Conservation (phyloP, 371 early-diverging fungal genomes). For the Batrachochytrium dendrobatidis region DNA sequence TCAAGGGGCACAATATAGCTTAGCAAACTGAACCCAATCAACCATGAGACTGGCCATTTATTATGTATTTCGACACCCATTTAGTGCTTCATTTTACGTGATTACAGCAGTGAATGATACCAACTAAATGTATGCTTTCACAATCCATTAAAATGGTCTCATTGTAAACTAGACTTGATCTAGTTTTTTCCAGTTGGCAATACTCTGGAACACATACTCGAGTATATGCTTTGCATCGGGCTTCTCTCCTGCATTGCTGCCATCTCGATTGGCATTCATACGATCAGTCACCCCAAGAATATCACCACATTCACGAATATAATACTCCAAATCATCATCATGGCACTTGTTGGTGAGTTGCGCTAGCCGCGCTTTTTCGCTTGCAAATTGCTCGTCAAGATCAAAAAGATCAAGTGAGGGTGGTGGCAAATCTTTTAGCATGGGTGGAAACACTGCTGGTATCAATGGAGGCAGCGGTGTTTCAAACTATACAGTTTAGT, state of each 20-base stretch:
- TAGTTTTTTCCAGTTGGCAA: conserved; percentile 44
- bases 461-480: conserved; percentile 48
- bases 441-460: conserved; percentile 50
- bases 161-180: too few species aligned
- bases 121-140: too few species aligned
- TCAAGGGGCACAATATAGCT: too few species aligned
- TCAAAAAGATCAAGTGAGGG: conserved; percentile 54
- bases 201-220: conserved; percentile 35
- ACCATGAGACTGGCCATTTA: too few species aligned
- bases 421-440: conserved; percentile 41
- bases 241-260: too few species aligned
- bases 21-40: too few species aligned
- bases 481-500: conserved; percentile 37
- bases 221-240: conserved; percentile 40
- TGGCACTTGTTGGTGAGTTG: conserved; percentile 52
- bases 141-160: too few species aligned
- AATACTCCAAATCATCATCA: conserved; percentile 54
- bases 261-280: too few species aligned
- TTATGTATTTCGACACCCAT: too few species aligned
- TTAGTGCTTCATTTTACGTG: too few species aligned
- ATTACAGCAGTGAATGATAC: too few species aligned
- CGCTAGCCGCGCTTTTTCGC: conserved; percentile 36
- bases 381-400: conserved; percentile 49
- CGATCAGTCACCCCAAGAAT: conserved; percentile 45
- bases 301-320: conserved; percentile 45